Conservation (phyloP, 2,329 filamentous ascomycete genomes). For the Phialophora expanda region DNA sequence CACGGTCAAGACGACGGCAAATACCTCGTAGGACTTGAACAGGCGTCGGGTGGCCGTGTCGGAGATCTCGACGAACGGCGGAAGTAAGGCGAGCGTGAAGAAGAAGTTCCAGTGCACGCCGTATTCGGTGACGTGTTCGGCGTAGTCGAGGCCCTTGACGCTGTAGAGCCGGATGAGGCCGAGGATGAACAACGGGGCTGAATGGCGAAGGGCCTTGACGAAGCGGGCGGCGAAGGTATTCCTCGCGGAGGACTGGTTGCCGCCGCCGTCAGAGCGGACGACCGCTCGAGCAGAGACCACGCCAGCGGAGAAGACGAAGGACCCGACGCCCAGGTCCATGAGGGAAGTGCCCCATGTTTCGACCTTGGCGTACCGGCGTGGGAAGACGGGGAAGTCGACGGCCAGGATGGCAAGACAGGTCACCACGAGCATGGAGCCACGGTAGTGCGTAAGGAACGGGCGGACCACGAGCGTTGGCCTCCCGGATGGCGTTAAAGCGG, state of each 20-base stretch:
- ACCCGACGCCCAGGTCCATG: slow-evolving; percentile 97
- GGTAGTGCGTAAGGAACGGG: slow-evolving; percentile 90
- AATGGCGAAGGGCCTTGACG: slow-evolving; percentile 73
- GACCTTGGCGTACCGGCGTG: slow-evolving; percentile 92
- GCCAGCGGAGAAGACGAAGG: slow-evolving; percentile 93
- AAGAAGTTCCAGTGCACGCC: slow-evolving; percentile 99
- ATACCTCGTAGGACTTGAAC: slow-evolving; percentile 72
- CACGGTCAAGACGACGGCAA: slow-evolving; percentile 71
- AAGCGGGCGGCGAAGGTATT: slow-evolving; percentile 63
- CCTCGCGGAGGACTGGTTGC: background rate
- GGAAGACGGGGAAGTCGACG: slow-evolving; percentile 92
- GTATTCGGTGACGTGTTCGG: slow-evolving; percentile 96
- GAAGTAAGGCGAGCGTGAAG: slow-evolving; percentile 88
- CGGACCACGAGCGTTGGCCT: slow-evolving; percentile 60
- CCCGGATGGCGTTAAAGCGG: background rate
- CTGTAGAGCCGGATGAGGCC: slow-evolving; percentile 81
- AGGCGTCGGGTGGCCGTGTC: slow-evolving; percentile 67
- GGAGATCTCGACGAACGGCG: slow-evolving; percentile 85
- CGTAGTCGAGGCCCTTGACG: slow-evolving; percentile 94
- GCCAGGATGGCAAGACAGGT: slow-evolving; percentile 94
- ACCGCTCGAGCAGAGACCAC: slow-evolving; percentile 81
- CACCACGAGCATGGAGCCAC: slow-evolving; percentile 86
- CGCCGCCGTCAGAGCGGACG: slow-evolving; percentile 46
- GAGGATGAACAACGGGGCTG: slow-evolving; percentile 78
- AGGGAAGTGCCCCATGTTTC: slow-evolving; percentile 99